Evolutionary conservation across 2,329 filamentous ascomycete genomes (phyloP), one percentile per base, ranked within the genome.

Genomic region (Apiospora aurea): DNA sequence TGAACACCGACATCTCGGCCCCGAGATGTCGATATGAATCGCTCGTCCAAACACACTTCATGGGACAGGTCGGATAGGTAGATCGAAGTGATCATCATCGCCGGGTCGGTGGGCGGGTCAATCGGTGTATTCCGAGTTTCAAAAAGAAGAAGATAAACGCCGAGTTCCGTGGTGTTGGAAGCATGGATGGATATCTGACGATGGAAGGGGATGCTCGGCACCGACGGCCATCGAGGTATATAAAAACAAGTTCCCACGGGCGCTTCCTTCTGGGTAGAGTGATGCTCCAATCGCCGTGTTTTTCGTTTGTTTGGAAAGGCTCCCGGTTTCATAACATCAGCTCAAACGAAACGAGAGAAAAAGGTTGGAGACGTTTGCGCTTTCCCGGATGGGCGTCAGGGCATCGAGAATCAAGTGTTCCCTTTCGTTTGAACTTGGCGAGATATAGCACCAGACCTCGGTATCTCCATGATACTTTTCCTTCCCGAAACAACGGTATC

Each of bases 271-370:
- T 51, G 47, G 10, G 18, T n/a, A 49, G 47, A 13, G 44, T 47
- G 18, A 47, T 16, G 16, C 13, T 47, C 46, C 18, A 47, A 47
- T 14, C n/a, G n/a, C 4, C 11, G n/a, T 10, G n/a, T 24, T 51
- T 14, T 1, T 14, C 24, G n/a, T 51, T 51, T 26, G n/a, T 26
- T 53, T 14, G 49, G 10, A 53, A n/a, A 53, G n/a, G n/a, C 4
- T 53, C 10, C 49, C 24, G 49, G 49, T 53, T 53, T 53, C 49
- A 26, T 14, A 53, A 53, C 24, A 53, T 53, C 49, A 53, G 49
- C 10, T 53, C 29, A 61, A 34, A 61, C 53, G 53, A 61, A 61
- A 43, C 41, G 41, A 43, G 10, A 14, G 29, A 29, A 6, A 2
- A 8, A 10, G 26, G 5, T 8, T 26, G 14, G 26, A 6, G 10